Base-by-base conservation (phyloP, 2,329 filamentous ascomycete species). In the Rhinocladiella mackenziei region DNA sequence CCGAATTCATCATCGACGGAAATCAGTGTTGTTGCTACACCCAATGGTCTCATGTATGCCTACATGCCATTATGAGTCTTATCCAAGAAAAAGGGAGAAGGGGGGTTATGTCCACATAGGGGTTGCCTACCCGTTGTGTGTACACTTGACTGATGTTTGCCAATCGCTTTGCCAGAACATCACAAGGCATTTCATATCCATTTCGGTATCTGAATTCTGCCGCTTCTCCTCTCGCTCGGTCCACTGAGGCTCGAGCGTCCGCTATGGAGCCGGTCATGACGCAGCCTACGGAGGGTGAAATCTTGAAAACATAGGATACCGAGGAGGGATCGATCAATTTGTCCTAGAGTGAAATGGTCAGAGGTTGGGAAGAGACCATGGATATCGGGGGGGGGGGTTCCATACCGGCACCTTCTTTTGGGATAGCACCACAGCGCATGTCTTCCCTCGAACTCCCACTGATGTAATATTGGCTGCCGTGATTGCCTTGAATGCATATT, bases 401-500 rank as follows among this genome's bases (percentile, higher is more conserved):
- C 89, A 57, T 85, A 96, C 91, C 48, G 92, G 91, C 58, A 98
- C 92, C 75, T 98, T 98, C 83, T 98, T 98, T 74, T 98, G 92
- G 52, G 92, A 97, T 66, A 98, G 75, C 40, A 98, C 87, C 32
- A 98, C 92, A 23, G 92, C 92, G 63, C 91, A 97, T 73, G 92
- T 81, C 78, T 98, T 98, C 69, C 92, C 92, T 65, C 89, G 80
- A 58, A 98, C 81, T 60, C 92, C 92, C 67, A 98, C 80, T 51
- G 92, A 92, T 77, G 94, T 98, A 74, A 98, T 97, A 71, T 97
- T 97, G 59, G 92, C 92, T 51, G 92, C 91, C 59, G 92, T 98
- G 72, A 98, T 98, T 48, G 92, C 92, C 76, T 98, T 98, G 83
- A 98, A 98, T 60, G 92, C 92, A 91, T 98, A 98, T 78, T 98